phyloP scores from a whole-genome alignment of 768 basidiomycete genomes.

The Pulveroboletus sp. region DNA sequence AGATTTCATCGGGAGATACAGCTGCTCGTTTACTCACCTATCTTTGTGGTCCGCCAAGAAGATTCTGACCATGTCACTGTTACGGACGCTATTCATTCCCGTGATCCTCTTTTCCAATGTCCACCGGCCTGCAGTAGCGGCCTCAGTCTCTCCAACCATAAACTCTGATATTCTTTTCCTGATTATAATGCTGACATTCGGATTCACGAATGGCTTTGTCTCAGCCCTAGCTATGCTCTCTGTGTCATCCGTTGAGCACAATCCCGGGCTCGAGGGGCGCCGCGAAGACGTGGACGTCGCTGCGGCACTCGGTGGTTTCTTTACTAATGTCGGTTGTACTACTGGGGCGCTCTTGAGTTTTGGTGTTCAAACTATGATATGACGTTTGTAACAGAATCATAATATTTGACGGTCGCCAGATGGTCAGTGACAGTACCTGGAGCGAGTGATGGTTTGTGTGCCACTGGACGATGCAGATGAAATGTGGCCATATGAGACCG shows the following conservation, averaged over 20 bases:
- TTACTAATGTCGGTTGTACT: slow-evolving; percentile 67
- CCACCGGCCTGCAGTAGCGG: background rate
- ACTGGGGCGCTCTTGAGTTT: slow-evolving; percentile 79
- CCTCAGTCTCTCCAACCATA: slow-evolving; percentile 41
- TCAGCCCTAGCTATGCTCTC: slow-evolving; percentile 68
- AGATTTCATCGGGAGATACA: background rate
- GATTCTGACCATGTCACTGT: background rate
- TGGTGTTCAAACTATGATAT: slow-evolving; percentile 63
- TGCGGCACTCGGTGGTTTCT: slow-evolving; percentile 77
- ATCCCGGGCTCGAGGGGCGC: slow-evolving; percentile 61
- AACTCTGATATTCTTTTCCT: slow-evolving; percentile 74
- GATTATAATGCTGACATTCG: slow-evolving; percentile 64
- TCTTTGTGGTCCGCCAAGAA: background rate
- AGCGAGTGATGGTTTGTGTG: background rate
- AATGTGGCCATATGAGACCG: too few relatives aligned
- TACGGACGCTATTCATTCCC: background rate
- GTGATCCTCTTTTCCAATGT: background rate
- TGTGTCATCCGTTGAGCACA: slow-evolving; percentile 76
- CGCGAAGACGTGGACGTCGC: slow-evolving; percentile 80
- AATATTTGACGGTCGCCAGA: background rate
- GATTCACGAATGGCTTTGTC: slow-evolving; percentile 48
- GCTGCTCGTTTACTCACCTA: background rate
- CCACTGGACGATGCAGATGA: too few relatives aligned
- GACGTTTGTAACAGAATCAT: slow-evolving; percentile 26
- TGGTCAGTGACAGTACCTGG: background rate